phyloP scores from a whole-genome alignment of 2,329 filamentous ascomycete species.

The Mycosphaerelloides madeirae region DNA sequence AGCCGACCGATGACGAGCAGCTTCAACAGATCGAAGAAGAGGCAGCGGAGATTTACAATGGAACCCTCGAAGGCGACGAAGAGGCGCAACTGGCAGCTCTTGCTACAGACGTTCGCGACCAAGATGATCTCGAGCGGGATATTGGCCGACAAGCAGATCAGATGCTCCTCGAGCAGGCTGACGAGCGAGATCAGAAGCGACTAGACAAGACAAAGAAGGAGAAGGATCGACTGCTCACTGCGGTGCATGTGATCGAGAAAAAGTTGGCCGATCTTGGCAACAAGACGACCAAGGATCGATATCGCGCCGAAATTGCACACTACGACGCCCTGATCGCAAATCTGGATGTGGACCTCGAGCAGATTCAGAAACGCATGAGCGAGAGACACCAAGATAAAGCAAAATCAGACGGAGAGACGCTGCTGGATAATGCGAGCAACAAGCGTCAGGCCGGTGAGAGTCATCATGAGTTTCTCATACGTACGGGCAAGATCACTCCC shows the following conservation, averaged over 20 bases:
- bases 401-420: conserved; percentile 37
- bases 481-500: conserved; percentile 95
- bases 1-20: not conserved
- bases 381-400: conserved; percentile 60
- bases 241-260: conserved; percentile 57
- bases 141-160: conserved; percentile 65
- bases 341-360: conserved; percentile 66
- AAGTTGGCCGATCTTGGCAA: conserved; percentile 53
- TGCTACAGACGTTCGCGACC: conserved; percentile 60
- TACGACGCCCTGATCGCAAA: conserved; percentile 61
- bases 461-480: conserved; percentile 82
- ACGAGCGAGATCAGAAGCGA: conserved; percentile 59
- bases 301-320: conserved; percentile 62
- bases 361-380: conserved; percentile 77
- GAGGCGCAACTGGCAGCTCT: conserved; percentile 37
- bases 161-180: conserved; percentile 56
- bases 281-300: conserved; percentile 53
- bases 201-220: conserved; percentile 53
- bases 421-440: conserved; percentile 45
- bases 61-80: conserved; percentile 26
- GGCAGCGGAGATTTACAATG: not conserved
- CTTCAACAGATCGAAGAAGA: not conserved
- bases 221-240: conserved; percentile 57
- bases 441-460: conserved; percentile 71
- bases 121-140: conserved; percentile 85